phyloP scores from a whole-genome alignment of 306 rosid species.

The Vachellia pachyceras region DNA sequence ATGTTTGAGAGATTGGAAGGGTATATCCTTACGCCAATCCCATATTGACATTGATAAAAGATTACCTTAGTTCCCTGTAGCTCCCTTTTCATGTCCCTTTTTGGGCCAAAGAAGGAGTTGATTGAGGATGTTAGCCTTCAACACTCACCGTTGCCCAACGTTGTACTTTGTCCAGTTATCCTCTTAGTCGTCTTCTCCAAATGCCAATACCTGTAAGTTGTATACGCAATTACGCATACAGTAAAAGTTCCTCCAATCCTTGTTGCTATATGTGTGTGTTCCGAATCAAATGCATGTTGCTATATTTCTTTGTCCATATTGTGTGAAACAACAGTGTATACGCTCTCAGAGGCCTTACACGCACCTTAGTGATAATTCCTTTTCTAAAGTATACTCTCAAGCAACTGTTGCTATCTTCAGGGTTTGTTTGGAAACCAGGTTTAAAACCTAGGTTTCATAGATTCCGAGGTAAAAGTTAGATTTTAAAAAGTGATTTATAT shows the following conservation, averaged over 20 bases:
- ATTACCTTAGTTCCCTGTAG: conserved; percentile 69
- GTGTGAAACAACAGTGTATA: not conserved
- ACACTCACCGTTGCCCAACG: not conserved
- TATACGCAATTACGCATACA: not conserved
- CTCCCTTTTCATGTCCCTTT: not conserved
- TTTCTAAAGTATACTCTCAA: not conserved
- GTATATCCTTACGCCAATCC: conserved; percentile 65
- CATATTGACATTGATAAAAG: conserved; percentile 63
- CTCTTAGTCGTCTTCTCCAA: conserved; percentile 2
- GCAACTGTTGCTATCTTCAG: not conserved
- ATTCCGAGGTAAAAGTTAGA: no score
- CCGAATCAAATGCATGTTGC: not conserved
- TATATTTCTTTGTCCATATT: not conserved
- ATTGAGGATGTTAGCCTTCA: not conserved
- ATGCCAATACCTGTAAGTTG: not conserved
- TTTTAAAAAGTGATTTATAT: no score
- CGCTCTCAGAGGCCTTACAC: not conserved
- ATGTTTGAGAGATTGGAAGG: conserved; percentile 82
- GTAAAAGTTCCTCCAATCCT: not conserved
- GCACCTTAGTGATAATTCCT: not conserved
- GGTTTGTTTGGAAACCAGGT: no score
- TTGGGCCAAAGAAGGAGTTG: not conserved
- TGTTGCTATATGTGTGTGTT: no score
- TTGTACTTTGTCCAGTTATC: not conserved
- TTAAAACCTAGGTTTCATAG: no score